Conservation (phyloP, 1,139 yeast genomes). For the Yamadazyma atmosphaerica region DNA sequence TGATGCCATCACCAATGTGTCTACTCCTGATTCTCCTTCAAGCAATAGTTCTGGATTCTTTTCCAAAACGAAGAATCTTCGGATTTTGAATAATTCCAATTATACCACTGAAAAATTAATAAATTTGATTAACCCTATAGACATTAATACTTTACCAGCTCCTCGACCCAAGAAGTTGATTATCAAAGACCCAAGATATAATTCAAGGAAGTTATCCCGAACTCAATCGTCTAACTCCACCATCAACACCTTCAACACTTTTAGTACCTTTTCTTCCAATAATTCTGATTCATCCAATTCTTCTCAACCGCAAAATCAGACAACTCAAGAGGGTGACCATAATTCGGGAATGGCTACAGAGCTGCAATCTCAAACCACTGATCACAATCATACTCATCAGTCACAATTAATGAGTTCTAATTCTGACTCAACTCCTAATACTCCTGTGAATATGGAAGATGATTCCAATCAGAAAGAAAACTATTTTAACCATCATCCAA, state of each 20-base stretch:
- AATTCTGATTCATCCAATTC: slow-evolving; percentile 27
- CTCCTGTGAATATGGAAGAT: slow-evolving; percentile 1
- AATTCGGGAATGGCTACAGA: neutral
- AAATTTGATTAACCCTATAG: slow-evolving; percentile 69
- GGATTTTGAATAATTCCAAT: slow-evolving; percentile 27
- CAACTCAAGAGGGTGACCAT: slow-evolving; percentile 3
- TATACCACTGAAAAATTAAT: slow-evolving; percentile 56
- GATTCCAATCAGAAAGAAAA: neutral
- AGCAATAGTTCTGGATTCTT: slow-evolving; percentile 15
- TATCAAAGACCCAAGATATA: slow-evolving; percentile 47
- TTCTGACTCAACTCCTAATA: slow-evolving; percentile 1
- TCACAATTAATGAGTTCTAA: neutral
- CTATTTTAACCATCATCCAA: neutral
- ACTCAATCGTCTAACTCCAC: slow-evolving; percentile 57
- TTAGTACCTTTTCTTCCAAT: slow-evolving; percentile 35
- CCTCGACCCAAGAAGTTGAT: slow-evolving; percentile 68
- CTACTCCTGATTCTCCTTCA: slow-evolving; percentile 11
- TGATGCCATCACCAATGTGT: slow-evolving; percentile 6
- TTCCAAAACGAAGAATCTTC: slow-evolving; percentile 25
- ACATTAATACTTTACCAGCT: slow-evolving; percentile 63
- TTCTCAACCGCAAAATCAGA: slow-evolving; percentile 4
- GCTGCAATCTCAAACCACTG: slow-evolving; percentile 1
- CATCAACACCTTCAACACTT: slow-evolving; percentile 39
- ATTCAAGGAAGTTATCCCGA: slow-evolving; percentile 30
- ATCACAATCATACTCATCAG: neutral